phyloP scores from a whole-genome alignment of 2,329 filamentous ascomycete species.

The Bimuria novae-zelandiae region DNA sequence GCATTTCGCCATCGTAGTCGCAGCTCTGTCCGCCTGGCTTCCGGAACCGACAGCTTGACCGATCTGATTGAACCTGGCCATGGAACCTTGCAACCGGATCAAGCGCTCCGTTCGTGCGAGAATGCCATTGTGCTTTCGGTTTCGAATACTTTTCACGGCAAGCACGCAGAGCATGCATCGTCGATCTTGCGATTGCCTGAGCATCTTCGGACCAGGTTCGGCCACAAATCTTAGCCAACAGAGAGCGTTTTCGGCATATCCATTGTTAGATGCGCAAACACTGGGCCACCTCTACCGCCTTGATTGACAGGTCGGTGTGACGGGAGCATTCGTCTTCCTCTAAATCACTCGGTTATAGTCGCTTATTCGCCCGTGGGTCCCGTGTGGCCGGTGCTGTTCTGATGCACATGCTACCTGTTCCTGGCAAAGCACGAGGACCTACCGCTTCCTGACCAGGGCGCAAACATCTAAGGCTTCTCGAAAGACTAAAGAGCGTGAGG shows the following conservation, averaged over 20 bases:
- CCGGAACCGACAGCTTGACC: not conserved
- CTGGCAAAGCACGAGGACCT: not conserved
- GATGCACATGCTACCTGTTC: conserved; percentile 4
- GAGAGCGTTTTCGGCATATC: too few species aligned
- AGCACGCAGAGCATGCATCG: not conserved
- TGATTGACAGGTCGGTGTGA: not conserved
- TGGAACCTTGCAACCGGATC: not conserved
- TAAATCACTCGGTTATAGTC: not conserved
- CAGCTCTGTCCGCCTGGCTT: not conserved
- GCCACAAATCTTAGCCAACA: too few species aligned
- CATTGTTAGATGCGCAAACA: not conserved
- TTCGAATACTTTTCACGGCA: not conserved
- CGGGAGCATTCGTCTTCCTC: not conserved
- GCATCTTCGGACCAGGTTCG: too few species aligned
- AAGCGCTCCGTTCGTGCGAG: conserved; percentile 2
- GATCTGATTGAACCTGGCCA: not conserved
- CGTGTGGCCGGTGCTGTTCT: not conserved
- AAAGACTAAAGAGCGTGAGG: not conserved
- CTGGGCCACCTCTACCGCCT: not conserved
- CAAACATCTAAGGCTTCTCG: not conserved
- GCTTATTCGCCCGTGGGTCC: not conserved
- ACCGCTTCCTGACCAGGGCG: not conserved
- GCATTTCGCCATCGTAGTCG: not conserved
- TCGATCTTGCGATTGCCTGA: not conserved
- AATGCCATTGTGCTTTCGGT: not conserved